Evolutionary conservation across 2,329 filamentous ascomycete species (phyloP).

Genomic region (Aspergillus alliaceus): DNA sequence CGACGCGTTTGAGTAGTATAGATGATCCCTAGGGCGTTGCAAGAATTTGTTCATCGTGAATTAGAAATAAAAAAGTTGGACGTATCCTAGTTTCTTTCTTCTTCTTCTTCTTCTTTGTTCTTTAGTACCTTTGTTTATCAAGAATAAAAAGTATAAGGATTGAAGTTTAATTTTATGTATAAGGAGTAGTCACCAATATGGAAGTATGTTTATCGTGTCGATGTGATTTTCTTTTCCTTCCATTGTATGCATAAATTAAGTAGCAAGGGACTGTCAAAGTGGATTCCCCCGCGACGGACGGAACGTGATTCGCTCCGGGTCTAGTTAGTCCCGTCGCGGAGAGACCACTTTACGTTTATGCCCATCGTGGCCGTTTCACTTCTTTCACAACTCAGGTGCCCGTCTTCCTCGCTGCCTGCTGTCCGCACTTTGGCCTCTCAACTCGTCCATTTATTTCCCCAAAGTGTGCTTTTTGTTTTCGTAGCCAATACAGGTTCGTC

Average conservation of each 20-base stretch:
- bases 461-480: conserved; percentile 20
- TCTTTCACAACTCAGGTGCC: conserved; percentile 20
- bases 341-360: conserved; percentile 10
- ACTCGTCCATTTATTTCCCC: conserved; percentile 9
- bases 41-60: too few relatives aligned
- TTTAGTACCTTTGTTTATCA: too few relatives aligned
- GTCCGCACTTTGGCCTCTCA: conserved; percentile 24
- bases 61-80: too few relatives aligned
- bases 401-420: conserved; percentile 24
- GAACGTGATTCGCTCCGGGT: conserved; percentile 11
- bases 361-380: conserved; percentile 24
- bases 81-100: too few relatives aligned
- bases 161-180: too few relatives aligned
- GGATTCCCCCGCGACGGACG: conserved; percentile 11
- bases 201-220: too few relatives aligned
- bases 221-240: too few relatives aligned
- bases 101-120: too few relatives aligned
- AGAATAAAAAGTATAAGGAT: too few relatives aligned
- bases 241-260: neutral
- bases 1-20: too few relatives aligned
- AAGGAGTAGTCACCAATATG: too few relatives aligned
- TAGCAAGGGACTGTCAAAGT: neutral
- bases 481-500: conserved; percentile 20
- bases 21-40: too few relatives aligned
- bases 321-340: conserved; percentile 27